These are phyloP conservation scores for Pythium angustatum DNA, from an alignment of 352 stramenopile genomes.

Conservation along the genomic window DNA sequence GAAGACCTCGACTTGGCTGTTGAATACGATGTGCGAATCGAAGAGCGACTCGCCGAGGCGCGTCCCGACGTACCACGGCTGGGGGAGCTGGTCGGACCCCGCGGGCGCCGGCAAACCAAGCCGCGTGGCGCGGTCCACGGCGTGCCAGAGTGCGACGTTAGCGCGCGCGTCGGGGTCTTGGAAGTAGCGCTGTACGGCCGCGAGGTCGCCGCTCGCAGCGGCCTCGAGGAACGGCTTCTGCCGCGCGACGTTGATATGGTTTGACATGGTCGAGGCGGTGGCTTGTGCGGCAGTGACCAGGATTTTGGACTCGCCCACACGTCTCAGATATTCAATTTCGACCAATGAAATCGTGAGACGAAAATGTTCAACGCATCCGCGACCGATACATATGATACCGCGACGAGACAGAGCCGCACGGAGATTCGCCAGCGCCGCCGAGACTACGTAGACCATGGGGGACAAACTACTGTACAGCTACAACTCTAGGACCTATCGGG, in stretches of 20 bases:
- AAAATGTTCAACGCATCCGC: too few relatives aligned
- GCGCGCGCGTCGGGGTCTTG: not conserved
- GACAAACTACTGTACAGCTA: constrained; percentile 73
- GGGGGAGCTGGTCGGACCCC: not conserved
- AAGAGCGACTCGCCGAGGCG: not conserved
- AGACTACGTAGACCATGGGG: constrained; percentile 80
- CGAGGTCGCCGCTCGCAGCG: not conserved
- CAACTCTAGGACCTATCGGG: constrained; percentile 28
- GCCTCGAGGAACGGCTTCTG: not conserved
- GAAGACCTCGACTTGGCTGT: not conserved
- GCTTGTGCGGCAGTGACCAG: constrained; percentile 59
- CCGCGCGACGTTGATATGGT: not conserved
- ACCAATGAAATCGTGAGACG: not conserved
- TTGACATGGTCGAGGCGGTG: constrained; percentile 24
- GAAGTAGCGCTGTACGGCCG: not conserved
- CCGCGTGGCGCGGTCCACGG: not conserved
- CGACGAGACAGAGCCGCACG: constrained; percentile 57
- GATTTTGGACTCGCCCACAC: not conserved
- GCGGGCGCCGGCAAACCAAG: not conserved
- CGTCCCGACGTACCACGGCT: not conserved
- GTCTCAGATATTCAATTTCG: too few relatives aligned
- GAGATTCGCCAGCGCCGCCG: constrained; percentile 76
- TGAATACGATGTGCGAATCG: not conserved
- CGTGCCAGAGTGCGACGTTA: not conserved
- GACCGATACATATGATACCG: too few relatives aligned